These are phyloP conservation scores for Zygotorulaspora sp. DNA, from an alignment of 805 yeast genomes.

Conservation along the genomic window DNA sequence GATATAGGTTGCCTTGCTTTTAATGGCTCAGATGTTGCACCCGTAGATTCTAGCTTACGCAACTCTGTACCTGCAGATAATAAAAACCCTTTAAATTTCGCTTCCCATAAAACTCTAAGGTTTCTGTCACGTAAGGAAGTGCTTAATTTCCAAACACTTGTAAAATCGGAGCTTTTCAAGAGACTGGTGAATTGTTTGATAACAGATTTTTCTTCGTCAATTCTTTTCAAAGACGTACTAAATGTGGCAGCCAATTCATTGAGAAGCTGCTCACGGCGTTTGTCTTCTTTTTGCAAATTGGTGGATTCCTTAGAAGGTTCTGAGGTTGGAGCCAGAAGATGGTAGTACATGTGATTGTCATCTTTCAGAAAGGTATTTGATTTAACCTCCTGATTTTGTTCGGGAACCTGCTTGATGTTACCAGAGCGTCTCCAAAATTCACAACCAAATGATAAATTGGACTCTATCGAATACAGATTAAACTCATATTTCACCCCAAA, in stretches of 20 bases:
- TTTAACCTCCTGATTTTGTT: slow-evolving; percentile 9
- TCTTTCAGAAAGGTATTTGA: slow-evolving; percentile 2
- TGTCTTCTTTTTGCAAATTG: slow-evolving; percentile 1
- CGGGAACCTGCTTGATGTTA: slow-evolving; percentile 1
- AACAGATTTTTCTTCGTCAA: slow-evolving; percentile 38
- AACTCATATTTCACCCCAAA: slow-evolving; percentile 84
- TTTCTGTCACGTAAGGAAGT: slow-evolving; percentile 62
- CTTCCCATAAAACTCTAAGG: slow-evolving; percentile 78
- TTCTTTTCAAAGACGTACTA: slow-evolving; percentile 31
- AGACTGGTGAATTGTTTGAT: slow-evolving; percentile 49
- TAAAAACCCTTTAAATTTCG: slow-evolving; percentile 73
- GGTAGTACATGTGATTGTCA: slow-evolving; percentile 19
- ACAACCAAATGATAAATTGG: slow-evolving; percentile 80
- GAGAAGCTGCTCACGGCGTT: slow-evolving; percentile 21
- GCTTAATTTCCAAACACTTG: slow-evolving; percentile 69
- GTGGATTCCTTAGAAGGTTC: slow-evolving; percentile 2
- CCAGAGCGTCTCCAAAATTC: slow-evolving; percentile 63
- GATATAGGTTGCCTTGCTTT: slow-evolving; percentile 4
- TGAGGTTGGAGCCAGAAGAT: slow-evolving; percentile 10
- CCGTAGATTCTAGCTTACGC: slow-evolving; percentile 6
- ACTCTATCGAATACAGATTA: slow-evolving; percentile 83
- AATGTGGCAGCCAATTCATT: slow-evolving; percentile 31
- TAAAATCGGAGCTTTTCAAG: slow-evolving; percentile 51
- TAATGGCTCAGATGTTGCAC: neutral
- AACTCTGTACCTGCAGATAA: slow-evolving; percentile 68